These are phyloP conservation scores for Metschnikowia vanudenii DNA, from an alignment of 805 yeast species.

Conservation along the genomic window DNA sequence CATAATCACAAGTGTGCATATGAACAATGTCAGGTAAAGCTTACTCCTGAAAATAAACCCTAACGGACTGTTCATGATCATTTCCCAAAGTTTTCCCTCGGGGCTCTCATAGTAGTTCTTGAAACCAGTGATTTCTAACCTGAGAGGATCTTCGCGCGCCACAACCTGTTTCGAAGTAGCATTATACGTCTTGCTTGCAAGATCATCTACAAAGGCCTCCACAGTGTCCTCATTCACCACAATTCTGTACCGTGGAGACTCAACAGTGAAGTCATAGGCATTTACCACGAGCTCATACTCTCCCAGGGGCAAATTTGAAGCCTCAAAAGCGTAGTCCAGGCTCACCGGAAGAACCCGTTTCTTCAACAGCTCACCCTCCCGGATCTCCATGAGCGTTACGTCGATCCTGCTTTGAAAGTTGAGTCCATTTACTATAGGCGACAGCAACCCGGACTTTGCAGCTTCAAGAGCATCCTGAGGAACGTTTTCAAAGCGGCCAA, in stretches of 20 bases:
- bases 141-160: conserved; percentile 20
- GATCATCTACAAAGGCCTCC: conserved; percentile 24
- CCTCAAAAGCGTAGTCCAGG: conserved; percentile 27
- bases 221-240: conserved; percentile 24
- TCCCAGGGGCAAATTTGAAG: conserved; percentile 27
- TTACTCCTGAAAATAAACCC: conserved; percentile 40
- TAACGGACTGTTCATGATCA: conserved; percentile 40
- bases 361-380: not conserved
- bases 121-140: conserved; percentile 19
- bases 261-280: conserved; percentile 37
- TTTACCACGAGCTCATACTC: conserved; percentile 33
- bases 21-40: conserved; percentile 35
- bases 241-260: conserved; percentile 26
- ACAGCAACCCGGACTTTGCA: conserved; percentile 2
- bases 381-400: conserved; percentile 21
- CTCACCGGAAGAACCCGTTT: conserved; percentile 19
- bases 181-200: conserved; percentile 20
- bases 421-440: conserved; percentile 32
- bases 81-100: conserved; percentile 28
- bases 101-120: conserved; percentile 37
- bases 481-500: conserved; percentile 28
- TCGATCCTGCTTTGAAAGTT: conserved; percentile 35
- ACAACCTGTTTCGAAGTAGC: conserved; percentile 19
- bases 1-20: conserved; percentile 27
- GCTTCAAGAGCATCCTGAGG: conserved; percentile 25